phyloP scores from a whole-genome alignment of 352 stramenopile genomes.

The Albugo candida region DNA sequence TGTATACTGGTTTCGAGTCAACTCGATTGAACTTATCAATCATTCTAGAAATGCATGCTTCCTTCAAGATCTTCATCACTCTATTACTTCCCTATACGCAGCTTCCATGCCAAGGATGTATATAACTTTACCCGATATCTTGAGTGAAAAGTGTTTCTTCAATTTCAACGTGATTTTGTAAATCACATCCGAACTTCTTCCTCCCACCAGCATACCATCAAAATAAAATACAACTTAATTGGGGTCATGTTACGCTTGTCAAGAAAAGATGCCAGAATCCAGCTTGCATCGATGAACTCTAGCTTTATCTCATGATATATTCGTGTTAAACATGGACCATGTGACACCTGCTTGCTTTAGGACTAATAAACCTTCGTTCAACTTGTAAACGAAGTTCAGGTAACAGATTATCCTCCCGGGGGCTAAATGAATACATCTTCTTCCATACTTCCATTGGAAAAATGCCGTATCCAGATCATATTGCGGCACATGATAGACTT shows the following conservation, averaged over 20 bases:
- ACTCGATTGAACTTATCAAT: too few species aligned
- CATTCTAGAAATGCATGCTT: too few species aligned
- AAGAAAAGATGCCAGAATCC: background rate
- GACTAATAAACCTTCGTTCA: constrained; percentile 3
- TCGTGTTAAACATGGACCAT: background rate
- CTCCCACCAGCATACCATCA: too few species aligned
- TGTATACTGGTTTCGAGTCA: too few species aligned
- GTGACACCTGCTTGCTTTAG: background rate
- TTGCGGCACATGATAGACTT: constrained; percentile 8
- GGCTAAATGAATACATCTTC: constrained; percentile 11
- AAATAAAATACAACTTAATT: too few species aligned
- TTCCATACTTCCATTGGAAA: constrained; percentile 9
- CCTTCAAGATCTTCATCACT: too few species aligned
- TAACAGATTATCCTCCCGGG: constrained; percentile 4
- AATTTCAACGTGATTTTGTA: too few species aligned
- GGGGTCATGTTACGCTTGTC: background rate
- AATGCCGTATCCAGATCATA: constrained; percentile 13
- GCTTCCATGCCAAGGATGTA: too few species aligned
- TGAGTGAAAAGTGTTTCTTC: too few species aligned
- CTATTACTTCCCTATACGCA: too few species aligned
- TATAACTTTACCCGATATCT: too few species aligned
- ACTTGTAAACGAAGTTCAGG: constrained; percentile 9
- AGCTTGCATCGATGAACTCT: background rate
- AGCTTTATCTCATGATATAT: constrained; percentile 2
- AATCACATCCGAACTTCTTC: too few species aligned